Evolutionary conservation across 768 basidiomycete genomes (phyloP), one percentile per base, ranked within the genome.

Genomic region (Trametes gibbosa): DNA sequence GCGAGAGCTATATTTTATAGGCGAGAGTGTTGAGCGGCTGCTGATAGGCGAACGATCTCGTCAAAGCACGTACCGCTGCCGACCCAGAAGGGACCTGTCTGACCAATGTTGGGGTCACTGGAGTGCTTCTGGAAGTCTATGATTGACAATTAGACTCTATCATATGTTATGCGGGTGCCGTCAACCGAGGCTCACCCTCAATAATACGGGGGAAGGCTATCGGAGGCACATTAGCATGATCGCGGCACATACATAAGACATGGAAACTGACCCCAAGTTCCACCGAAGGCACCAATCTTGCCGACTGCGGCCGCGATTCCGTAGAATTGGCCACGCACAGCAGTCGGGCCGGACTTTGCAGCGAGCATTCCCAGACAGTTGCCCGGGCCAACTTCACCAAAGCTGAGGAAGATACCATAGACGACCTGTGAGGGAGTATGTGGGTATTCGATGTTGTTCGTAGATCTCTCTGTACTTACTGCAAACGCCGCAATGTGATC

Each of bases 381-480:
- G 39, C 94, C 94, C 6, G 94, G 92, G 79, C 90, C 92, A 25
- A 93, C 75, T 75, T 96, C 95, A 47, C 95, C 95, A 55, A 94
- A 87, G 67, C 84, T 86, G 66, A 95, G 69, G 82, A 97, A 97
- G 49, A 97, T 84, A 14, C 95, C 95, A 66, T 97, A 96, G 8
- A 97, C 76, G 34, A 95, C 84, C 83, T 85, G 56, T 43, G 40
- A 21, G 40, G 8, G 49, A 7, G 16, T 14, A 17, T 46, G 37
- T 65, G 13, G 58, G 45, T 7, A 9, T n/a, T 23, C 1, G 41
- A 58, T 7, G 21, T 16, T 5, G 25, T 5, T 46, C 25, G 13
- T 13, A 12, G 32, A 13, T 34, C 8, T 16, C 19, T 43, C 40
- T 21, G 23, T 25, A 73, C 82, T 64, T 62, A 86, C 87, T 29